Evolutionary conservation across 2,329 filamentous ascomycete species (phyloP).

Genomic region (Ramularia collo-cygni): DNA sequence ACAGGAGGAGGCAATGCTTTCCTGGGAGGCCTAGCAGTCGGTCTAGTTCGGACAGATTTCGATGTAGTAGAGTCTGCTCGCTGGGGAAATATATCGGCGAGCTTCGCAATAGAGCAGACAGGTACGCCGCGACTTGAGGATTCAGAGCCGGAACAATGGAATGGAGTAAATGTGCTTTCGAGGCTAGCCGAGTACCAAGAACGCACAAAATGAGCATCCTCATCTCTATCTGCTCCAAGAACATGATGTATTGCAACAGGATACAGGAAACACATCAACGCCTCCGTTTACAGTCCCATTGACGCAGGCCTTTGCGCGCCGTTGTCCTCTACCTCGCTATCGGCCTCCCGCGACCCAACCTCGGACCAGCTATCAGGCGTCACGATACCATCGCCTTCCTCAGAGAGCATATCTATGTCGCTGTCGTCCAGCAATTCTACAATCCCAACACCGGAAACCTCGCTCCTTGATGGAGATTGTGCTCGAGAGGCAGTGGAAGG

Average conservation of each 20-base stretch:
- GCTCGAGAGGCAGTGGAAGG: conserved; percentile 15
- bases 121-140: conserved; percentile 60
- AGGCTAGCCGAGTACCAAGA: conserved; percentile 34
- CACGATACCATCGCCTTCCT: conserved; percentile 29
- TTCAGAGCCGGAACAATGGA: conserved; percentile 40
- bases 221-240: background rate
- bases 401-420: conserved; percentile 30
- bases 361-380: conserved; percentile 34
- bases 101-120: conserved; percentile 91
- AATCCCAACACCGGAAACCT: conserved; percentile 23
- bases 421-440: conserved; percentile 28
- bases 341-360: conserved; percentile 30
- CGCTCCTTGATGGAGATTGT: conserved; percentile 15
- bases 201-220: background rate
- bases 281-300: too few relatives aligned
- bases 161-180: conserved; percentile 37
- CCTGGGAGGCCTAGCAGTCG: conserved; percentile 56
- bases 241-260: too few relatives aligned
- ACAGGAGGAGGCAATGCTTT: conserved; percentile 94
- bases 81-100: conserved; percentile 77
- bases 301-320: too few relatives aligned
- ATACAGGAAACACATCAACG: too few relatives aligned
- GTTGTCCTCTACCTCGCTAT: conserved; percentile 26
- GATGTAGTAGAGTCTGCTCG: conserved; percentile 62
- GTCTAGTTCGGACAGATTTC: conserved; percentile 47